Base-by-base conservation (phyloP, 192 early-diverging fungal genomes). In the Dissophora globulifera region DNA sequence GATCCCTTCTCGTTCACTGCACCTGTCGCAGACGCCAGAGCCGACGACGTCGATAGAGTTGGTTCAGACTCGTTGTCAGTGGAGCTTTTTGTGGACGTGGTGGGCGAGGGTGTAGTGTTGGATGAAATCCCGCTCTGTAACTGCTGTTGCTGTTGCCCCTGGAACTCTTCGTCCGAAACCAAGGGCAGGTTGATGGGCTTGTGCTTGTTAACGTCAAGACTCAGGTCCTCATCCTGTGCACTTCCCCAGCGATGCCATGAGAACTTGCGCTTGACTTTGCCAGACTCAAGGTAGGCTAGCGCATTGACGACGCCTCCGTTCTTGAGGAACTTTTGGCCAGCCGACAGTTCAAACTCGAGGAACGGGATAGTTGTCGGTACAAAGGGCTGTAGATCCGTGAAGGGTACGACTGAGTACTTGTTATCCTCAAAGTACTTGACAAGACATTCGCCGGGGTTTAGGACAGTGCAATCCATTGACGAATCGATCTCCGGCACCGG, bases 371-470 rank as follows among this genome's bases (percentile, higher is more conserved):
- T 76, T 6, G 62, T 76, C 2, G 72, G 72, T 5, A 67, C 58
- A 45, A 76, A 76, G 10, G 58, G 72, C 58, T 76, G 72, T 19
- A 76, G 72, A 29, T 76, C 72, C 16, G 63, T 45, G 22, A 76
- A 66, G 0, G 57, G 62, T 13, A 76, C 72, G 26, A 76, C 72
- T 3, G 72, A 76, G 47, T 76, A 76, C 33, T 65, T 76, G 63
- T 76, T 76, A 47, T 76, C 72, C 22, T 76, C 72, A 57, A 76
- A 76, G 47, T 76, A 76, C 61, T 76, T 76, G 58, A 76, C 72
- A 16, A 76, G 58, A 47, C 72, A 76, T 52, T 76, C 72, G 42
- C 72, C 72, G 1, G 62, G 63, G 38, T 67, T 56, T 29, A 76
- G 52, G 45, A 56, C 50, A 22, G 57, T 61, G 35, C 57, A 66